Evolutionary conservation across 345 rosid genomes (phyloP), one percentile per base, ranked within the genome.

Genomic region (Hibiscus trionum): DNA sequence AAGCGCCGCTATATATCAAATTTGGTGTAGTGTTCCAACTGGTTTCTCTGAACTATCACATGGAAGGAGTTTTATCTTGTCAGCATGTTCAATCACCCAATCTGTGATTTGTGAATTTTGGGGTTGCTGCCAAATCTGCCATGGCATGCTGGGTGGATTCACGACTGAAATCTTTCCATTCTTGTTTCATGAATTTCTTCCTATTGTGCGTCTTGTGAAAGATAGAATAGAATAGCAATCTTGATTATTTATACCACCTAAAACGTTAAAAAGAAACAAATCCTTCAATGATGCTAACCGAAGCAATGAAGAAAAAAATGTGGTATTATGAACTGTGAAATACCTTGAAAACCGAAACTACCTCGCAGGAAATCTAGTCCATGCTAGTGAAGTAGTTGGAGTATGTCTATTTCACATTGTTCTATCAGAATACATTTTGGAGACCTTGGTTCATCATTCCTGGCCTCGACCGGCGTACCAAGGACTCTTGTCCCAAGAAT

Each of bases 21-120:
- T n/a, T n/a, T n/a, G n/a, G n/a, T n/a, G n/a, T n/a, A n/a, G n/a
- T n/a, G n/a, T n/a, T 64, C 75, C 88, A 15, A 82, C 73, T 7
- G 72, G 73, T 61, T 86, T 90, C 1, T 88, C 93, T 1, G 88
- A 86, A 46, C 81, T 74, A 66, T 86, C 87, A 70, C 79, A 66
- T 0, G 90, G 86, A 61, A 85, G 78, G 73, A 94, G 76, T 66
- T 85, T 82, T 73, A 92, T 86, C 60, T 93, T 74, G 55, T 85
- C 93, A 6, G 97, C 93, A 70, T 87, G 84, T 55, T 89, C 84
- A 1, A 90, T 75, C 70, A 90, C 65, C 98, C 99, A 95, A 65
- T 83, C 83, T 0, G 90, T 65, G 77, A 65, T 83, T 82, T 0
- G 90, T 65, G 77, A 89, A 89, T 44, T 88, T 90, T 14, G 97